These are phyloP conservation scores for Eleusine coracana DNA, from an alignment of 176 grass and related monocot species.

Conservation along the genomic window DNA sequence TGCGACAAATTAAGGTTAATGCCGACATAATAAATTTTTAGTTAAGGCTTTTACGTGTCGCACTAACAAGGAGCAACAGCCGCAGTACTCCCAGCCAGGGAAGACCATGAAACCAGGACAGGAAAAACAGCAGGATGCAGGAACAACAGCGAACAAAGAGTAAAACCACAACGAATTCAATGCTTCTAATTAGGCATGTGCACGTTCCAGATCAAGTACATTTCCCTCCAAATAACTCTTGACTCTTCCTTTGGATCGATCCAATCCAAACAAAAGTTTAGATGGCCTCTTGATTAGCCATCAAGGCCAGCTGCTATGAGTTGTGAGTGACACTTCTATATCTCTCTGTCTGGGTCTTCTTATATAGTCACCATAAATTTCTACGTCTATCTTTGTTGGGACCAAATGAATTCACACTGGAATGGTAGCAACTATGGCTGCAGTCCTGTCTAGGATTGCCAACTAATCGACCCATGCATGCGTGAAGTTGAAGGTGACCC, in stretches of 20 bases:
- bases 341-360: constrained; percentile 11
- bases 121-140: neutral
- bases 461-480: constrained; percentile 39
- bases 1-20: neutral
- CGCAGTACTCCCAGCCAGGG: neutral
- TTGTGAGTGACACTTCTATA: constrained; percentile 19
- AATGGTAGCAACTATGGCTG: neutral
- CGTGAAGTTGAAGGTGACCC: constrained; percentile 2
- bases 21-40: constrained; percentile 18
- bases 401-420: constrained; percentile 33
- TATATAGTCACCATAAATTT: constrained; percentile 30
- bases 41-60: constrained; percentile 23
- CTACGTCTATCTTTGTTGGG: constrained; percentile 7
- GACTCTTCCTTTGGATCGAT: constrained; percentile 26
- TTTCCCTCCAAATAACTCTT: constrained; percentile 38
- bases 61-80: neutral
- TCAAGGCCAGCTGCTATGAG: constrained; percentile 20
- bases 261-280: neutral
- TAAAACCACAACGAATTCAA: neutral
- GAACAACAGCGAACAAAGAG: neutral
- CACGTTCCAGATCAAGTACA: constrained; percentile 43
- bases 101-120: neutral
- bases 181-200: neutral
- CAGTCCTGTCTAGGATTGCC: constrained; percentile 5
- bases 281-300: constrained; percentile 23